phyloP scores from a whole-genome alignment of 2,329 filamentous ascomycete species.

The Neurospora crassa region DNA sequence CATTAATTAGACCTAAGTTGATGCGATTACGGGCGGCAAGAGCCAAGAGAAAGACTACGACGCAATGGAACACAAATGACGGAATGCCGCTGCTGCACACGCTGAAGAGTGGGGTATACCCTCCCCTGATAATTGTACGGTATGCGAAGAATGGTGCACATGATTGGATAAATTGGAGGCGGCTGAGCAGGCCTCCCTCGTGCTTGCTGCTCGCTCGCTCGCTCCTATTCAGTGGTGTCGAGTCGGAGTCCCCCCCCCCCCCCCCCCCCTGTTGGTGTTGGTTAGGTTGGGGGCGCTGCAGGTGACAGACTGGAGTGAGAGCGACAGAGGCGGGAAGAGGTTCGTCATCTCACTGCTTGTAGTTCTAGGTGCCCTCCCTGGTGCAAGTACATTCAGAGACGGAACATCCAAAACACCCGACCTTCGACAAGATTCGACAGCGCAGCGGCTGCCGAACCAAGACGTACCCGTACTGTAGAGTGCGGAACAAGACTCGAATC shows the following conservation, averaged over 20 bases:
- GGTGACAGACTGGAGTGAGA: too few relatives aligned
- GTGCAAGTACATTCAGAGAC: too few relatives aligned
- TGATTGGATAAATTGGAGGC: background rate
- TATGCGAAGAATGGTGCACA: background rate
- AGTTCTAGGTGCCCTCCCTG: too few relatives aligned
- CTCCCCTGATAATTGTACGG: background rate
- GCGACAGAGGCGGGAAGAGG: background rate
- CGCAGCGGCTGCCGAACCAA: background rate
- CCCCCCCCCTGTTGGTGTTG: background rate
- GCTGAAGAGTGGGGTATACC: background rate
- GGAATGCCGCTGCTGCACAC: background rate
- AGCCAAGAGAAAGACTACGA: background rate
- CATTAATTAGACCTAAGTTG: too few relatives aligned
- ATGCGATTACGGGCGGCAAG: background rate
- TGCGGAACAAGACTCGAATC: too few relatives aligned
- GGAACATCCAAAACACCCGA: background rate
- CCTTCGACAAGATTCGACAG: background rate
- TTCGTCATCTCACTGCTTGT: too few relatives aligned
- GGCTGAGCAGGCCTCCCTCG: background rate
- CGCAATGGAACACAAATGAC: background rate
- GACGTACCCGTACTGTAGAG: too few relatives aligned
- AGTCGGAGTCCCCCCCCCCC: too few relatives aligned
- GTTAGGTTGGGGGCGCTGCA: background rate
- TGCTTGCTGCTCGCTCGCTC: background rate
- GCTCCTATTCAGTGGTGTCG: background rate